These are phyloP conservation scores for Paecilomyces sp. DNA, from an alignment of 2,329 filamentous ascomycete genomes.

Conservation along the genomic window DNA sequence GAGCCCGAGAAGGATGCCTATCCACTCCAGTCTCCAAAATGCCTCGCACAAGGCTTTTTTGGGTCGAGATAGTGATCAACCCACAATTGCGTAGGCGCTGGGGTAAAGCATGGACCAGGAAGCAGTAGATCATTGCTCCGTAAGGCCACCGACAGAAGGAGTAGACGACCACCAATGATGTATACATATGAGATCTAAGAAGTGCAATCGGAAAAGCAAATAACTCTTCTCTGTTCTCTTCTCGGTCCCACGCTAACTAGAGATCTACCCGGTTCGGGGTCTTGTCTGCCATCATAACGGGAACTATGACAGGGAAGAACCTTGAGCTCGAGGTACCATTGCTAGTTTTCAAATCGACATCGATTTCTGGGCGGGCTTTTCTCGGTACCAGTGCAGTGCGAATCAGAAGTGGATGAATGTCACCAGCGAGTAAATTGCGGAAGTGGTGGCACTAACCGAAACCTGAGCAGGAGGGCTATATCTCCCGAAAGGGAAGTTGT, in stretches of 20 bases:
- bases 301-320: background rate
- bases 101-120: background rate
- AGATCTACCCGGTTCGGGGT: background rate
- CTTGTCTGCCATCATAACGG: background rate
- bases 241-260: background rate
- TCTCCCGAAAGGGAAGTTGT: background rate
- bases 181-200: background rate
- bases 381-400: background rate
- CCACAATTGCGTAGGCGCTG: background rate
- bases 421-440: background rate
- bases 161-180: background rate
- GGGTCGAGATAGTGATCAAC: background rate
- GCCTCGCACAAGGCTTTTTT: background rate
- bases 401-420: background rate
- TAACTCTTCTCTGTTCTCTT: background rate
- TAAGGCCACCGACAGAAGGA: background rate
- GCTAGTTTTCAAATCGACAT: background rate
- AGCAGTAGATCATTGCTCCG: background rate
- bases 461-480: background rate
- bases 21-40: background rate
- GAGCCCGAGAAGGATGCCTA: background rate
- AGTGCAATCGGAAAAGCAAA: background rate
- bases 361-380: background rate
- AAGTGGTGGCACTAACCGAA: too few species aligned
- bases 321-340: background rate